phyloP scores from a whole-genome alignment of 2,329 filamentous ascomycete genomes.

The Fusarium robinianum region DNA sequence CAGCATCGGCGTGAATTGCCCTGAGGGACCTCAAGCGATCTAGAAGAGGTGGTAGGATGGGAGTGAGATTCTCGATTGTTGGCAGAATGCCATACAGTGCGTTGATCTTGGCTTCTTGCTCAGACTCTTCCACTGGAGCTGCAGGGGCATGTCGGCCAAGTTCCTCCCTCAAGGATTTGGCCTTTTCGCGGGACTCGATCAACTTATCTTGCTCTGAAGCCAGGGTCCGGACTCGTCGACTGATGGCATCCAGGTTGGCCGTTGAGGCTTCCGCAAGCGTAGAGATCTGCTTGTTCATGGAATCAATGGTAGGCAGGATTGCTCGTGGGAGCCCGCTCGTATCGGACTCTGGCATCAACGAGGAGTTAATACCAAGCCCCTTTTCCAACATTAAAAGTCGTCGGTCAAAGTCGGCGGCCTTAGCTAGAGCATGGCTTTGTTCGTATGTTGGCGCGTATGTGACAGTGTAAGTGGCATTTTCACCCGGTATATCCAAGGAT shows the following conservation, averaged over 20 bases:
- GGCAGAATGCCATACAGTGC: slow-evolving; percentile 87
- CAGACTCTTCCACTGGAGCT: slow-evolving; percentile 56
- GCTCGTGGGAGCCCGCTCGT: slow-evolving; percentile 64
- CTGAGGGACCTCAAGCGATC: slow-evolving; percentile 84
- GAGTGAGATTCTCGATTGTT: slow-evolving; percentile 84
- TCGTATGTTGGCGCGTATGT: slow-evolving; percentile 68
- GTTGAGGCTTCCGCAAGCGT: slow-evolving; percentile 74
- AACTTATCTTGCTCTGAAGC: slow-evolving; percentile 74
- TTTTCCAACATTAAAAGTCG: slow-evolving; percentile 80
- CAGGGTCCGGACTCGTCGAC: slow-evolving; percentile 69
- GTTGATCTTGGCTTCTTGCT: slow-evolving; percentile 86
- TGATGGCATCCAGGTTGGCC: slow-evolving; percentile 73
- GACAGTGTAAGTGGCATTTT: slow-evolving; percentile 62
- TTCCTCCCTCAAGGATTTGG: slow-evolving; percentile 64
- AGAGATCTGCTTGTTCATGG: slow-evolving; percentile 78
- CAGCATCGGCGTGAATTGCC: slow-evolving; percentile 85
- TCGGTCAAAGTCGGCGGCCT: slow-evolving; percentile 85
- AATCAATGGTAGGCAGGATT: slow-evolving; percentile 80
- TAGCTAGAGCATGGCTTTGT: slow-evolving; percentile 72
- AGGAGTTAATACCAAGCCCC: slow-evolving; percentile 76
- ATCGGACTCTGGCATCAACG: slow-evolving; percentile 65
- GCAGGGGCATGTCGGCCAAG: slow-evolving; percentile 52
- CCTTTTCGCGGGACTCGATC: slow-evolving; percentile 66
- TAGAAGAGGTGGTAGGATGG: slow-evolving; percentile 81
- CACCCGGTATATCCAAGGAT: slow-evolving; percentile 23